Percentiles rank a stretch among this genome's conserved stretches.
These are phyloP conservation scores for Hypoxylon sp. DNA, from an alignment of 2,329 filamentous ascomycete species.

Conservation along the genomic window DNA sequence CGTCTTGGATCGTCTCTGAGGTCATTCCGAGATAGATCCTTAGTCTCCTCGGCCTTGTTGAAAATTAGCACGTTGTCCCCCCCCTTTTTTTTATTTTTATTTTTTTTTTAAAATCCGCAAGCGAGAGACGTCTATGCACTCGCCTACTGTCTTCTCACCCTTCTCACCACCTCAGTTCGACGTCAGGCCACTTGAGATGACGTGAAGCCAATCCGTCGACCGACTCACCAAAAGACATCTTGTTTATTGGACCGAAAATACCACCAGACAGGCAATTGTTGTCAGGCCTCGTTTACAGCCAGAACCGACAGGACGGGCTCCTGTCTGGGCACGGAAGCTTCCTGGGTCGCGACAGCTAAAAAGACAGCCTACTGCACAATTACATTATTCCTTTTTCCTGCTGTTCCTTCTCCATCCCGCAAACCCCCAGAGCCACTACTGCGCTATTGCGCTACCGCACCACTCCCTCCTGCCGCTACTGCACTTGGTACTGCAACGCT, in stretches of 20 bases:
- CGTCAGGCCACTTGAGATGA: constrained; percentile 7
- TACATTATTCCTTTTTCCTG: background rate
- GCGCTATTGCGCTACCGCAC: background rate
- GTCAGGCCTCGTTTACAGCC: constrained; percentile 9
- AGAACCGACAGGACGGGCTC: constrained; percentile 26
- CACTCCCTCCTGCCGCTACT: too few species aligned
- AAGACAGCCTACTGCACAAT: constrained; percentile 4
- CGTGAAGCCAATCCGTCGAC: constrained; percentile 8
- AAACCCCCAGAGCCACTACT: background rate
- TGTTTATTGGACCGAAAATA: background rate
- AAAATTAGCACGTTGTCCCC: background rate
- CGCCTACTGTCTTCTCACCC: background rate
- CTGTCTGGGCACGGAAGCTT: constrained; percentile 14
- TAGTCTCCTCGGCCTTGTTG: background rate
- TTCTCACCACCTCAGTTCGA: background rate
- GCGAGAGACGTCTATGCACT: background rate
- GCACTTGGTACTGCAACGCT: constrained; percentile 6
- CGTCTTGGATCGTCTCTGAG: background rate
- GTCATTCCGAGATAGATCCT: background rate
- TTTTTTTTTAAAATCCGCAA: too few species aligned
- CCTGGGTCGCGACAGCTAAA: background rate
- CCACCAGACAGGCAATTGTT: background rate
- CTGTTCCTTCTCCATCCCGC: too few species aligned
- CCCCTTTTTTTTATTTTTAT: too few species aligned
- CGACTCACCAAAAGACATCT: background rate